Evolutionary conservation across 2,329 filamentous ascomycete species (phyloP), one percentile per base, ranked within the genome.

Genomic region (Hyphodiscus sp.): DNA sequence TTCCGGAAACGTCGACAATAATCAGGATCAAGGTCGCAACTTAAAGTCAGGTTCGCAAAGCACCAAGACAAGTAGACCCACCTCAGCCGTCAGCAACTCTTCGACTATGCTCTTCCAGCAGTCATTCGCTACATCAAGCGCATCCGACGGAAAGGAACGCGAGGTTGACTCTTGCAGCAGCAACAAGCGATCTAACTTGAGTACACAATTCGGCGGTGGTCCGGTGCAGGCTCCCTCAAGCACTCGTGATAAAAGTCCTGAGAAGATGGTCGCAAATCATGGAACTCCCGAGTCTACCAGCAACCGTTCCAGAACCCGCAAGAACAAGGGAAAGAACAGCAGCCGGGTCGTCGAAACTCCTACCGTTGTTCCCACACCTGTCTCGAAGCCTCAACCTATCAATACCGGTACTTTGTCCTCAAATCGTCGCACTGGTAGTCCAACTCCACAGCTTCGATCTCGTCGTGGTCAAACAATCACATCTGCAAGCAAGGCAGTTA

Each of bases 381-480:
- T 51, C 20, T 38, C 56, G 16, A 56, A 52, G 20, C 45, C 50
- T 2, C 49, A 46, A 7, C 47, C 52, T 10, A 41, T 49, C 2
- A 49, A 49, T 49, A 42, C 45, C 29, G 51, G 54, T 8, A 57
- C 59, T 49, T 53, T 15, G 8, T 62, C 59, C 29, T 55, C 61
- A 50, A 46, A 52, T 30, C 58, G 54, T n/a, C 44, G 53, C 15
- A 45, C 43, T 9, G 38, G 48, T 2, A 38, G 5, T 38, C 11
- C 5, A 15, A 62, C 61, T 33, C 61, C 57, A 18, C 45, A 48
- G 20, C 55, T 64, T 42, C 59, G 60, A 47, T 59, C 60, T 30
- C 51, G 54, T 29, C 57, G 54, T 47, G 60, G 62, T 5, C 56
- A 61, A 23, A 48, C 56, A 2, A 53, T 63, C 20, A 18, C 51